Base-by-base conservation (phyloP, 1,284 basidiomycete species). In the Paramarasmius palmivorus region DNA sequence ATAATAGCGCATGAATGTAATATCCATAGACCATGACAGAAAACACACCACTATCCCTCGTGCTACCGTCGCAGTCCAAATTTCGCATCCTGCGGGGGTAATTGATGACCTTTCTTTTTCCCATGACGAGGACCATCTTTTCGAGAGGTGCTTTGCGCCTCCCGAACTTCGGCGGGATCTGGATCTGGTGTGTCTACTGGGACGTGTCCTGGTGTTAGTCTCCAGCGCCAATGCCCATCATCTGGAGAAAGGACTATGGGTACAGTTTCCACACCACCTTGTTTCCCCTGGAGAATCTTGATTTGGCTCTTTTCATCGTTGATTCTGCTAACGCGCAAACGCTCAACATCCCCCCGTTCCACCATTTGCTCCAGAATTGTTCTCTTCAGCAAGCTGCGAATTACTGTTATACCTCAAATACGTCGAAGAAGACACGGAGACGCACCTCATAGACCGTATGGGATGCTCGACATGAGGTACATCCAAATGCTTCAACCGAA, bases 391-490 rank as follows among this genome's bases (percentile, higher is more conserved):
- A 50, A 61, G 12, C 61, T 64, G 37, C 12, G 23, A 19, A 47
- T 9, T 25, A 25, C 29, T 25, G 32, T 7, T 7, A 47, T 19
- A 5, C 29, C n/a, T 41, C n/a, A 10, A 19, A 4, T 41, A 19
- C 12, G 40, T 41, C 40, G 15, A 17, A 23, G 50, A 38, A 10
- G 10, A 36, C n/a, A 22, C 26, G 7, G 17, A 22, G 17, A 48
- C 51, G 32, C 50, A 62, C 61, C 36, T 59, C 46, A 61, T 46
- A 20, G 62, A 63, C 5, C 59, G 55, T 7, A 63, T 54, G 44
- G 62, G 62, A 50, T 61, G 60, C 10, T 58, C 44, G 5, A 19
- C 35, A 25, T 48, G 39, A 1, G 48, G 54, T 8, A 55, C 49
- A 34, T 36, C 19, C 42, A 25, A 9, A 42, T 44, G 15, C 1